phyloP scores from a whole-genome alignment of 2,329 filamentous ascomycete genomes.

The Erysiphe pulchra region DNA sequence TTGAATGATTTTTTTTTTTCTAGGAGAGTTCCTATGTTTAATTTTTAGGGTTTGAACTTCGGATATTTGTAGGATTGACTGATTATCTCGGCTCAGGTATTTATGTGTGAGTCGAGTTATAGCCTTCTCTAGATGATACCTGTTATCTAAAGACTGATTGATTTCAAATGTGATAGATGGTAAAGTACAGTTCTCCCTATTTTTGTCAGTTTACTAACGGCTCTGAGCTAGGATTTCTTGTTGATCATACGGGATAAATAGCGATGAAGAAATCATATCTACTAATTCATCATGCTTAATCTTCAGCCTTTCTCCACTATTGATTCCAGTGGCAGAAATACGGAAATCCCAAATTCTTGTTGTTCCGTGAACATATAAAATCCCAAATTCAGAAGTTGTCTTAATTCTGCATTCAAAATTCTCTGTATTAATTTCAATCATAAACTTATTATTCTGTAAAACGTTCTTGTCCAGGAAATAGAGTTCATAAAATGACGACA shows the following conservation, averaged over 20 bases:
- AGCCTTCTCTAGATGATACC: neutral
- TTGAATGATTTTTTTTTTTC: neutral
- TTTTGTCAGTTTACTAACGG: neutral
- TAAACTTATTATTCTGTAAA: constrained; percentile 3
- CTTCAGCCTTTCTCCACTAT: neutral
- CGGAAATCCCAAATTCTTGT: constrained; percentile 12
- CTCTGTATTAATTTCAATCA: constrained; percentile 11
- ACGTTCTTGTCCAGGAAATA: constrained; percentile 4
- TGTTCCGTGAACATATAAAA: constrained; percentile 10
- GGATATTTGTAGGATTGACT: constrained; percentile 3
- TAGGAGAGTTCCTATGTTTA: neutral
- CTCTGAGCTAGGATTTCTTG: neutral
- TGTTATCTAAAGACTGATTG: neutral
- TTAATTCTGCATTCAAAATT: constrained; percentile 6
- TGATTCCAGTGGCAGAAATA: neutral
- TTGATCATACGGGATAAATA: constrained; percentile 1
- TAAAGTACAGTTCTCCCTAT: constrained; percentile 1
- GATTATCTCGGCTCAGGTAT: constrained; percentile 2
- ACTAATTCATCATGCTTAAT: neutral
- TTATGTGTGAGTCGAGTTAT: constrained; percentile 2
- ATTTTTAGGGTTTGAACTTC: constrained; percentile 1
- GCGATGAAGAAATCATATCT: neutral
- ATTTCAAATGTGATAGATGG: constrained; percentile 2
- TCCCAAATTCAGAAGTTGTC: constrained; percentile 4
- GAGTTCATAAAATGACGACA: constrained; percentile 10